Base-by-base conservation (phyloP, 2,329 filamentous ascomycete species). In the Xylariaceae sp. region DNA sequence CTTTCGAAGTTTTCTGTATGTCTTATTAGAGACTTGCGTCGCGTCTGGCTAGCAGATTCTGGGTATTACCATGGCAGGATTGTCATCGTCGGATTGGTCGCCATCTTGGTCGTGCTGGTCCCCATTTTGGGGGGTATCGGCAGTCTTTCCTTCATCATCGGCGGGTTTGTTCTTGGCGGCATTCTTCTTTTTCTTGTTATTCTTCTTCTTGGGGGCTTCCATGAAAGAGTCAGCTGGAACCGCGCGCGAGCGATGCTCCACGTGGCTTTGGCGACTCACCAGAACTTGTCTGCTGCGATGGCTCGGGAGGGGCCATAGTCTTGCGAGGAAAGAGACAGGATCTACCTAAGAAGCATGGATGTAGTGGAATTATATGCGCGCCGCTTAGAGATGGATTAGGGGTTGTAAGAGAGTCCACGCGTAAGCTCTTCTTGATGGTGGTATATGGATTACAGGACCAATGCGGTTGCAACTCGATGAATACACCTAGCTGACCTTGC, bases 161-260 rank as follows among this genome's bases (percentile, higher is more conserved):
- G 57, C 49, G 9, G 63, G 47, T 53, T 72, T 74, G 43, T 64
- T 60, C 59, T 73, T 76, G 57, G 64, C 65, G 34, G 67, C 66
- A 52, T 72, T 76, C 68, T 75, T 78, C 67, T 77, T 80, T 64
- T 78, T 80, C 54, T 74, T 79, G 55, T 71, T 74, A 59, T 71
- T 74, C 66, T 76, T 79, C 65, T 77, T 79, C 63, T 73, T 76
- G 37, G 68, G 55, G 53, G 64, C 67, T 68, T 56, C 44, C 52
- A 43, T 47, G 9, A 36, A 9, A 36, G 37, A 37, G 47, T 60
- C 34, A 60, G 55, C 47, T 47, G 30, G 31, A 22, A 37, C 32
- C 34, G 42, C 34, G 17, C 15, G 9, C 24, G 12, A 13, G 17
- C n/a, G 40, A 37, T 31, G 19, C 11, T 32, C 6, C 34, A 47